Percentiles rank a stretch among this genome's conserved stretches.
Conservation (phyloP, 345 rosid genomes). For the thale cress (Arabidopsis thaliana) region TAIR10.1 NC_003074.8:21333501-21334000, state of each 20-base stretch:
- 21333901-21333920: slow-evolving; percentile 17
- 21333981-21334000: neutral
- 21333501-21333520: slow-evolving; percentile 48
- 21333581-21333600: slow-evolving; percentile 26
- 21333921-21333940: slow-evolving; percentile 26
- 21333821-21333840: slow-evolving; percentile 21
- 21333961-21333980: neutral
- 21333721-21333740: slow-evolving; percentile 34
- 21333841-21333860: slow-evolving; percentile 17
- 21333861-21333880: slow-evolving; percentile 14
- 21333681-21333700: slow-evolving; percentile 21
- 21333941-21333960: slow-evolving; percentile 9
- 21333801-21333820: slow-evolving; percentile 38
- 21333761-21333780: slow-evolving; percentile 26
- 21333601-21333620: slow-evolving; percentile 55
- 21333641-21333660: slow-evolving; percentile 79
- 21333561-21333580: slow-evolving; percentile 51
- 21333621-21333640: slow-evolving; percentile 63
- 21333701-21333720: slow-evolving; percentile 39
- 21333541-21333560: slow-evolving; percentile 77
- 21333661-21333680: slow-evolving; percentile 37
- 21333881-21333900: neutral
- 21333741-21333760: slow-evolving; percentile 26
- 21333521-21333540: slow-evolving; percentile 59
- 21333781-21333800: slow-evolving; percentile 36